Conservation (phyloP, 768 basidiomycete species). For the Crassisporium funariophilum region DNA sequence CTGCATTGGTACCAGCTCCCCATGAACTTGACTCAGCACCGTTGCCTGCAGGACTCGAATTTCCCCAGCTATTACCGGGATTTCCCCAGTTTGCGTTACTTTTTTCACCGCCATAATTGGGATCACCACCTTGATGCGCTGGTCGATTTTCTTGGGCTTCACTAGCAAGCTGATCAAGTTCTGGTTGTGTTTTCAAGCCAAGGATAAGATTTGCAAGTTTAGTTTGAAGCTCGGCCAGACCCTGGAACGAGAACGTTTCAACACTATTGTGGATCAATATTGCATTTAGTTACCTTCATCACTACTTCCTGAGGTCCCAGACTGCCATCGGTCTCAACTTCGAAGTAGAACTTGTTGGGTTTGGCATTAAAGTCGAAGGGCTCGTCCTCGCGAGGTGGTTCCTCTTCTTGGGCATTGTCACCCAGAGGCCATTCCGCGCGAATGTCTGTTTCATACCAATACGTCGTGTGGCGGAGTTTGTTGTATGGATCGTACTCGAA, state of each 20-base stretch:
- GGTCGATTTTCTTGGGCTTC: slow-evolving; percentile 40
- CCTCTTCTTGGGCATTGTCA: slow-evolving; percentile 84
- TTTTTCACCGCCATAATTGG: not conserved
- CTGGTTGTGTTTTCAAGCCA: slow-evolving; percentile 66
- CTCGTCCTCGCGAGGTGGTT: slow-evolving; percentile 76
- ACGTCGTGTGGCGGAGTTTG: slow-evolving; percentile 91
- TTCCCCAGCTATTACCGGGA: slow-evolving; percentile 26
- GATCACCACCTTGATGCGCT: too few relatives aligned
- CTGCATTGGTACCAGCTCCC: slow-evolving; percentile 34
- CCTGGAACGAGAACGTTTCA: slow-evolving; percentile 43
- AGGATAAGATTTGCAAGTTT: slow-evolving; percentile 82
- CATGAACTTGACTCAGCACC: slow-evolving; percentile 27
- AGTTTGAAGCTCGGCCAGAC: slow-evolving; percentile 74
- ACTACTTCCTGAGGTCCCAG: slow-evolving; percentile 87
- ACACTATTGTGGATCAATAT: slow-evolving; percentile 3
- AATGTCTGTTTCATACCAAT: slow-evolving; percentile 89
- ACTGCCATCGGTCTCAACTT: slow-evolving; percentile 94
- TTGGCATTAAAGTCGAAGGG: slow-evolving; percentile 87
- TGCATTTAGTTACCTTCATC: slow-evolving; percentile 60
- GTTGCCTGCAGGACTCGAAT: slow-evolving; percentile 14
- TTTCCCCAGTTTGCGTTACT: slow-evolving; percentile 2
- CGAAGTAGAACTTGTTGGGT: slow-evolving; percentile 90
- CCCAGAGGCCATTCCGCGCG: slow-evolving; percentile 90
- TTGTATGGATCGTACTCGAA: slow-evolving; percentile 99
- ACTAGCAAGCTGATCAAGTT: slow-evolving; percentile 52